Base-by-base conservation (phyloP, 352 stramenopile species). In the Pythium grandisporangium region DNA sequence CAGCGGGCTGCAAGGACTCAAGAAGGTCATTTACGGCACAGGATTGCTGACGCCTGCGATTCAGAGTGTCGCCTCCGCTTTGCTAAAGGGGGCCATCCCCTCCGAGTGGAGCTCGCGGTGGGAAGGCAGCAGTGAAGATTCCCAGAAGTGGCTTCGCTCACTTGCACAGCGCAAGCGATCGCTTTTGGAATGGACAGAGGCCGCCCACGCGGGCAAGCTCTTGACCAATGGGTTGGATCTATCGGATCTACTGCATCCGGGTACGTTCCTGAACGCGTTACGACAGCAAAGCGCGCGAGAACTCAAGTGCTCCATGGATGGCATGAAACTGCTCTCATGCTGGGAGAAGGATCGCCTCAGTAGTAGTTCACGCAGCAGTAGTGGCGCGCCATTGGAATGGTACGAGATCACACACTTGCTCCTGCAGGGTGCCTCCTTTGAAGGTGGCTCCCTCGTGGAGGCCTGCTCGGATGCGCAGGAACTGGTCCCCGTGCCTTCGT, bases 241-340 rank as follows among this genome's bases (percentile, higher is more conserved):
- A 23, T 92, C 78, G 7, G 87, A 97, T 30, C 37, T 98, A 26
- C 81, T 98, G 47, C 79, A 96, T 34, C 91, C 93, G 2, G 87
- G 75, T 14, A 98, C 92, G 14, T 98, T 98, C 67, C 61, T 98
- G 30, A 97, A 98, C 52, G 89, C 92, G 4, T 43, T 98, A 20
- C 63, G 90, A 17, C 93, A 98, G 48, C 86, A 96, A 48, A 95
- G 82, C 22, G 84, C 90, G 16, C 79, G 89, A 3, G 58, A 66
- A 19, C 63, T 91, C 16, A 53, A 90, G 24, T 84, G 66, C 50
- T 90, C 85, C 6, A 96, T 96, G 73, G 88, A 96, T 48, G 72
- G 57, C 27, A 87, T 97, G 69, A 87, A 92, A 53, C 52, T 97
- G 47, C 45, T 93, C 7, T 94, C 84, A 22, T 93, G 69, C 44